phyloP scores from a whole-genome alignment of 768 basidiomycete species.

The Cytidiella melzeri region DNA sequence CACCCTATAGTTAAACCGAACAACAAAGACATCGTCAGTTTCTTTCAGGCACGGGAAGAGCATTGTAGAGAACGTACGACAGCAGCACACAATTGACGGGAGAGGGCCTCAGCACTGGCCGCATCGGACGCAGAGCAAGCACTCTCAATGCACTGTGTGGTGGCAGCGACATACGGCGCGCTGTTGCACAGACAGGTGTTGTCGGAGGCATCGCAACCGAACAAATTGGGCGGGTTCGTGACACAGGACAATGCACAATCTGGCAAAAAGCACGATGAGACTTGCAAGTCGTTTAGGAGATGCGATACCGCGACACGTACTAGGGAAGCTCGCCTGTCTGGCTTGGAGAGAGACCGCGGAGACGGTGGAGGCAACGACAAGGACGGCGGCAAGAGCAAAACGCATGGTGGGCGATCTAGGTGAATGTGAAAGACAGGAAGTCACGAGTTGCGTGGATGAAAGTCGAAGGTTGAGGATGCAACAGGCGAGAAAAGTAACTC shows the following conservation, averaged over 20 bases:
- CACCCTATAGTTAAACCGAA: slow-evolving; percentile 1
- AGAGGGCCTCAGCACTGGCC: slow-evolving; percentile 18
- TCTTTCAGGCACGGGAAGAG: neutral
- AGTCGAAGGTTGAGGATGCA: slow-evolving; percentile 17
- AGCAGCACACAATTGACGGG: slow-evolving; percentile 20
- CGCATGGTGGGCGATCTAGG: slow-evolving; percentile 39
- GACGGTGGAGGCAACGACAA: slow-evolving; percentile 15
- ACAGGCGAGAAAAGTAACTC: slow-evolving; percentile 17
- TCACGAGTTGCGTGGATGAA: slow-evolving; percentile 12
- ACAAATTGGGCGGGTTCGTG: slow-evolving; percentile 31
- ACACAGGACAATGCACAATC: slow-evolving; percentile 51
- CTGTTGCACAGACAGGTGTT: slow-evolving; percentile 39
- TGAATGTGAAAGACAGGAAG: slow-evolving; percentile 5
- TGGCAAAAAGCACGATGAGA: slow-evolving; percentile 18
- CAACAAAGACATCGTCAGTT: neutral
- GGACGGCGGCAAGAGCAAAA: slow-evolving; percentile 35
- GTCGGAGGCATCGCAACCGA: slow-evolving; percentile 43
- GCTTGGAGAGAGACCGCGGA: neutral
- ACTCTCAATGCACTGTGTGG: slow-evolving; percentile 24
- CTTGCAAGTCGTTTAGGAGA: neutral
- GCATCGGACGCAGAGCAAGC: slow-evolving; percentile 22
- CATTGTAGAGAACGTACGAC: slow-evolving; percentile 20
- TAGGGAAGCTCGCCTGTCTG: slow-evolving; percentile 10
- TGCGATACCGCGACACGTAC: slow-evolving; percentile 4
- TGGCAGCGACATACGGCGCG: slow-evolving; percentile 20